These are phyloP conservation scores for Cardamine resedifolia DNA, from an alignment of 345 rosid species.

Conservation along the genomic window DNA sequence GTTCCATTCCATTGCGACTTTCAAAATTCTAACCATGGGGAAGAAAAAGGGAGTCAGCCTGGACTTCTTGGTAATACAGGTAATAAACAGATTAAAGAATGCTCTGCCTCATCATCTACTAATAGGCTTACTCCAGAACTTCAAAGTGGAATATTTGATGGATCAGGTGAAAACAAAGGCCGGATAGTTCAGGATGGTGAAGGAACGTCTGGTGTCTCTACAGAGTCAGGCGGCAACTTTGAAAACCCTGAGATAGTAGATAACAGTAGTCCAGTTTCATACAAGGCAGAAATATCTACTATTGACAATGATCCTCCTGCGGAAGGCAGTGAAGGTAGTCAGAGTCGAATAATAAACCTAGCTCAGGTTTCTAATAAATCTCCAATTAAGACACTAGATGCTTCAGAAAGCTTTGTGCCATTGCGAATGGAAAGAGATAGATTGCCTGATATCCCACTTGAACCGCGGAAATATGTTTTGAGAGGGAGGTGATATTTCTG, in stretches of 20 bases:
- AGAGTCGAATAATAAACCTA: slow-evolving; percentile 60
- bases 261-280: slow-evolving; percentile 42
- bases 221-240: slow-evolving; percentile 38
- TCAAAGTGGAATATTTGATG: slow-evolving; percentile 31
- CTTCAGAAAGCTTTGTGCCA: slow-evolving; percentile 49
- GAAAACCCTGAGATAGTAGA: slow-evolving; percentile 38
- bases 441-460: slow-evolving; percentile 56
- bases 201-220: slow-evolving; percentile 41
- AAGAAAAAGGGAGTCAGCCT: slow-evolving; percentile 32
- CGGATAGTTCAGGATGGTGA: slow-evolving; percentile 32
- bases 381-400: slow-evolving; percentile 46
- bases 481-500: slow-evolving; percentile 77
- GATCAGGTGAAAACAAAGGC: slow-evolving; percentile 37
- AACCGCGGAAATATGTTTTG: slow-evolving; percentile 45
- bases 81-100: slow-evolving; percentile 21
- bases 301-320: slow-evolving; percentile 43
- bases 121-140: slow-evolving; percentile 26
- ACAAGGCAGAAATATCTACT: slow-evolving; percentile 41
- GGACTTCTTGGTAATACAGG: slow-evolving; percentile 40
- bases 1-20: slow-evolving; percentile 21
- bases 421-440: slow-evolving; percentile 53
- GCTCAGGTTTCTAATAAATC: slow-evolving; percentile 47
- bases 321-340: slow-evolving; percentile 53
- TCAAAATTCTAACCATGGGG: slow-evolving; percentile 36
- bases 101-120: slow-evolving; percentile 25